These are phyloP conservation scores for Phytophthora citrophthora DNA, from an alignment of 352 stramenopile species.

Conservation along the genomic window DNA sequence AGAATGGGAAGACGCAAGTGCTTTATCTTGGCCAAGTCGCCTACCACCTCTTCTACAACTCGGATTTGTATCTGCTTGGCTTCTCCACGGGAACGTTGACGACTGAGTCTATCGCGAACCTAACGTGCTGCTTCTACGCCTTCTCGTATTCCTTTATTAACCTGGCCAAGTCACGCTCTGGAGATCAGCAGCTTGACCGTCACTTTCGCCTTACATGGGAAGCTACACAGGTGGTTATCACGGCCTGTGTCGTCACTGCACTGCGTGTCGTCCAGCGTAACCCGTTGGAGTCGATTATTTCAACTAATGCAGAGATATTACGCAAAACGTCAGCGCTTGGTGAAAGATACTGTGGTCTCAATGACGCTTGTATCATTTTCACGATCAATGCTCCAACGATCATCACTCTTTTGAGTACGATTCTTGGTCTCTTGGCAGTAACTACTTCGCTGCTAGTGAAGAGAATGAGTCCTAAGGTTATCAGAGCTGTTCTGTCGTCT, in stretches of 20 bases:
- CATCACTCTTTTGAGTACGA: conserved; percentile 6
- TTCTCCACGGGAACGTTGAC: conserved; percentile 32
- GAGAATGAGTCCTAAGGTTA: conserved; percentile 16
- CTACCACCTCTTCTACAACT: conserved; percentile 32
- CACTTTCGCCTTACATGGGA: conserved; percentile 19
- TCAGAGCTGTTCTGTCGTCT: not conserved
- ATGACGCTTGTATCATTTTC: conserved; percentile 29
- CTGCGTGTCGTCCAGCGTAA: conserved; percentile 18
- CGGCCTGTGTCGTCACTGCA: conserved; percentile 4
- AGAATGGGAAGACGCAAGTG: conserved; percentile 29
- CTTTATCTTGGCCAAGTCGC: conserved; percentile 27
- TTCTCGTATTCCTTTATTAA: conserved; percentile 22
- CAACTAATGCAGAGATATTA: conserved; percentile 26
- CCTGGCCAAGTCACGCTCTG: conserved; percentile 8
- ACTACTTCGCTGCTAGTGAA: conserved; percentile 13
- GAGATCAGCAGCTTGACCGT: conserved; percentile 14
- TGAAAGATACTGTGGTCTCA: conserved; percentile 16
- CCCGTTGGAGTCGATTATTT: conserved; percentile 22
- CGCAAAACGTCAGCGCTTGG: conserved; percentile 25
- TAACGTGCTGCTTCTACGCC: conserved; percentile 17
- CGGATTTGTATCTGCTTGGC: conserved; percentile 29
- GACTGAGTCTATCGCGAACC: conserved; percentile 13
- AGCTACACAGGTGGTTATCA: conserved; percentile 16
- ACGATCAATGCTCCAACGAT: conserved; percentile 25
- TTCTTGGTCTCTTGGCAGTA: conserved; percentile 12